These are phyloP conservation scores for Trichosporon coremiiforme DNA, from an alignment of 1,284 basidiomycete species.

Conservation along the genomic window DNA sequence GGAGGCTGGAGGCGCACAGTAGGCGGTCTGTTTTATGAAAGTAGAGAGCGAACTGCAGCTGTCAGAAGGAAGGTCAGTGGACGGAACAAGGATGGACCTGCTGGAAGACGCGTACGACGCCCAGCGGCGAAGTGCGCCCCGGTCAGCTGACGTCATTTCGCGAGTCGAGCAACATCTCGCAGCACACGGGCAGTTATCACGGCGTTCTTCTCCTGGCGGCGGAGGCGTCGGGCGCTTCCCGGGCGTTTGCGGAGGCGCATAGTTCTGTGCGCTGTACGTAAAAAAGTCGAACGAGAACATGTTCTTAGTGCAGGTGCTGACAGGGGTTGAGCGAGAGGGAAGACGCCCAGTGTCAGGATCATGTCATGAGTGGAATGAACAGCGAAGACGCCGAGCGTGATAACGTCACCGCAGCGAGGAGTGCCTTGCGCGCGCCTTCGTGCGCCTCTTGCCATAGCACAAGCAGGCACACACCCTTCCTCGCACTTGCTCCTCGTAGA, in stretches of 20 bases:
- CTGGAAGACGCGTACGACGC: not conserved
- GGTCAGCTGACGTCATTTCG: not conserved
- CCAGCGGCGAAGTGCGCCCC: not conserved
- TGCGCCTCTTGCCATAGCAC: not conserved
- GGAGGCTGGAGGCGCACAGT: not conserved
- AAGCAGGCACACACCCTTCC: not conserved
- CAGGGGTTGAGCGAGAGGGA: too few species aligned
- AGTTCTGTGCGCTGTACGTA: too few species aligned
- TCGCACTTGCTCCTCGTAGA: too few species aligned
- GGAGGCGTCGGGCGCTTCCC: not conserved
- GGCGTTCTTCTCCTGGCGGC: too few species aligned
- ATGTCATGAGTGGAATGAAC: too few species aligned
- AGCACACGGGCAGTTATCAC: not conserved
- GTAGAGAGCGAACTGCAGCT: not conserved
- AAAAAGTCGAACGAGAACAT: too few species aligned
- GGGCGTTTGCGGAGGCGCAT: too few species aligned
- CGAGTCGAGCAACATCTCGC: not conserved
- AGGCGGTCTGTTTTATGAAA: not conserved
- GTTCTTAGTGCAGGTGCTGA: too few species aligned
- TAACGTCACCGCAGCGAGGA: conserved; percentile 2
- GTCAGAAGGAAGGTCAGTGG: too few species aligned
- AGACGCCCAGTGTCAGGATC: too few species aligned
- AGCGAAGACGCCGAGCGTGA: not conserved
- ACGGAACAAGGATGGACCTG: not conserved
- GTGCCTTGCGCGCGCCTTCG: not conserved